Conservation (phyloP, 176 grass and related monocot species). For the Cenchrus americanus region DNA sequence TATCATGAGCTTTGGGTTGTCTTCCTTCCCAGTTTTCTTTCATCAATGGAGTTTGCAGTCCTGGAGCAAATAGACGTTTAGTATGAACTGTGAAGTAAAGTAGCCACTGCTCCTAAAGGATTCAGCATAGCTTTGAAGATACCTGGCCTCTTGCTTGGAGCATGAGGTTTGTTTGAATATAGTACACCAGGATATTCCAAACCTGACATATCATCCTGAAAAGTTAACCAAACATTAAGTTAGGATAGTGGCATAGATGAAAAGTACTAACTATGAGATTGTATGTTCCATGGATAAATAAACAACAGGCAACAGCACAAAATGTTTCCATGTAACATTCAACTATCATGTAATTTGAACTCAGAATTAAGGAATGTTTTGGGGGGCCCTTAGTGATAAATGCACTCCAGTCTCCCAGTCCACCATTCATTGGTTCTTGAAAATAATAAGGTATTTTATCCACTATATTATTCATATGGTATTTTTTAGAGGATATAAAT, state of each 20-base stretch:
- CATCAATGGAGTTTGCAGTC: conserved; percentile 33
- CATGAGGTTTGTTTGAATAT: conserved; percentile 46
- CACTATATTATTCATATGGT: not conserved
- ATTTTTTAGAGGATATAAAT: not conserved
- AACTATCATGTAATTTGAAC: not conserved
- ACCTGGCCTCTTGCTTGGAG: conserved; percentile 55
- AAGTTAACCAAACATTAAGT: conserved; percentile 30
- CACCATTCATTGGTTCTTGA: not conserved
- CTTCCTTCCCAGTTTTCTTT: conserved; percentile 60
- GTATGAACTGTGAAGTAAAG: conserved; percentile 19
- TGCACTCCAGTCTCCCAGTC: not conserved
- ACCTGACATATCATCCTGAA: conserved; percentile 69
- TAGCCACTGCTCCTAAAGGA: conserved; percentile 11
- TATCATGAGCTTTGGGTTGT: conserved; percentile 44
- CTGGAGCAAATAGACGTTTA: conserved; percentile 49
- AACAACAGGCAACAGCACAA: not conserved
- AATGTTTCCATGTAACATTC: not conserved
- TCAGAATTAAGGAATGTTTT: not conserved
- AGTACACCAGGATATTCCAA: conserved; percentile 62
- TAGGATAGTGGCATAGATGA: not conserved
- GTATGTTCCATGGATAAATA: conserved; percentile 21
- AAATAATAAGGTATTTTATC: not conserved
- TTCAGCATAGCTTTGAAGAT: conserved; percentile 23
- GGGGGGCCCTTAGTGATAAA: not conserved
- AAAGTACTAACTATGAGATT: not conserved